Evolutionary conservation across 1,139 yeast genomes (phyloP).

Genomic region (Pichia sp.): DNA sequence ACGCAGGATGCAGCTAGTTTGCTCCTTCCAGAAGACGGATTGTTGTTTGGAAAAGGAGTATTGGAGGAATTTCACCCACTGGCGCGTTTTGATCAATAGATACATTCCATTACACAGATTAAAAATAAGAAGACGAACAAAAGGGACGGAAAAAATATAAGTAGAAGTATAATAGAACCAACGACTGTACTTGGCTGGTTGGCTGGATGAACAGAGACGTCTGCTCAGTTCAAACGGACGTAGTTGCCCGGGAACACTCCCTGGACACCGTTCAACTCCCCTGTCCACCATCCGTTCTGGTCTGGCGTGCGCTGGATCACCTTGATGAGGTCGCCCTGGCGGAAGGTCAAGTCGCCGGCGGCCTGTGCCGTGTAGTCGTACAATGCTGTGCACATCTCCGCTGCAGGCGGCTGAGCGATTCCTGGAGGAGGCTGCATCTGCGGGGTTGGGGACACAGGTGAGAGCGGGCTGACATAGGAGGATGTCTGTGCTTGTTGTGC

Average conservation of each 20-base stretch:
- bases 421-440: conserved; percentile 22
- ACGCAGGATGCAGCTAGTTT: not conserved
- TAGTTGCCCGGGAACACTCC: conserved; percentile 97
- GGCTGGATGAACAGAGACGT: too few species aligned
- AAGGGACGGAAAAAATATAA: not conserved
- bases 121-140: not conserved
- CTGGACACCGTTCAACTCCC: conserved; percentile 74
- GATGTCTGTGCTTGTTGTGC: not conserved
- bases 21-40: not conserved
- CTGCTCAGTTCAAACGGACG: conserved; percentile 56
- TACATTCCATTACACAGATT: not conserved
- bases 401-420: conserved; percentile 30
- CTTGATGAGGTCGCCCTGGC: conserved; percentile 84
- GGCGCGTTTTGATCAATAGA: not conserved
- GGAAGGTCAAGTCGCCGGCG: conserved; percentile 80
- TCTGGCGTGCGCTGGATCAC: conserved; percentile 77
- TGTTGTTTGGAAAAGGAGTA: not conserved
- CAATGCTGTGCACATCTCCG: conserved; percentile 65
- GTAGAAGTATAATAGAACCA: not conserved
- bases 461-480: conserved; percentile 1
- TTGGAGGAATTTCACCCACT: not conserved
- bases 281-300: conserved; percentile 98
- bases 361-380: conserved; percentile 83
- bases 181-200: not conserved
- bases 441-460: conserved; percentile 11